A percentile compares a stretch with the other conserved stretches of the same genome.
These are phyloP conservation scores for Gentiana dahurica DNA, from an alignment of 257 asterid species.

Conservation along the genomic window DNA sequence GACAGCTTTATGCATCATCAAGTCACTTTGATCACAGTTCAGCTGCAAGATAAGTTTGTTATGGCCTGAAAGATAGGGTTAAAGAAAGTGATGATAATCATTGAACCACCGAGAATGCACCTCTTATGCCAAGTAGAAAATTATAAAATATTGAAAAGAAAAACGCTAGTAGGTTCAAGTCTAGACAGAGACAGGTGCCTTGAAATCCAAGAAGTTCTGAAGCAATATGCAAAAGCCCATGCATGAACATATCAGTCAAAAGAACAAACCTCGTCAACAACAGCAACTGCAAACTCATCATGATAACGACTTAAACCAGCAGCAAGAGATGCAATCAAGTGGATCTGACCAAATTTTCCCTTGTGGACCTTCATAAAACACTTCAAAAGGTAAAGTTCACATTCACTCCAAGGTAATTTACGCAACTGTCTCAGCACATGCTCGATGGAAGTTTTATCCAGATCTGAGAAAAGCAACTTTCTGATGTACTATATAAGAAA, in stretches of 20 bases:
- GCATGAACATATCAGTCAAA: background rate
- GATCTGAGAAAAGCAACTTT: slow-evolving; percentile 94
- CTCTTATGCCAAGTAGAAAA: background rate
- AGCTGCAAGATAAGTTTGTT: too few species aligned
- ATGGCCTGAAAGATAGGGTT: too few species aligned
- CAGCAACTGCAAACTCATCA: slow-evolving; percentile 84
- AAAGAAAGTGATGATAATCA: too few species aligned
- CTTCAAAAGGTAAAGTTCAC: slow-evolving; percentile 75
- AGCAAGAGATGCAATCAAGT: slow-evolving; percentile 94
- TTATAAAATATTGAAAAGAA: background rate
- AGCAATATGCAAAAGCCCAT: background rate
- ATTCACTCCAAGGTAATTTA: slow-evolving; percentile 95
- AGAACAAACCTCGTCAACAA: slow-evolving; percentile 86
- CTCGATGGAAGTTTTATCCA: slow-evolving; percentile 86
- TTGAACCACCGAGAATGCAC: too few species aligned
- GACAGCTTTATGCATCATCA: too few species aligned
- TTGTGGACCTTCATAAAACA: slow-evolving; percentile 96
- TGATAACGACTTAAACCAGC: slow-evolving; percentile 95
- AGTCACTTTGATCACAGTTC: too few species aligned
- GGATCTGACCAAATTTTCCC: slow-evolving; percentile 97
- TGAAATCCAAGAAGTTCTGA: background rate
- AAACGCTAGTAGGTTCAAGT: background rate
- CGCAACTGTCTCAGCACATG: slow-evolving; percentile 88
- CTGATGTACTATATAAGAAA: slow-evolving; percentile 71
- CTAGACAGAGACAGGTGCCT: background rate